Base-by-base conservation (phyloP, 2,329 filamentous ascomycete genomes). In the Triangularia setosa region DNA sequence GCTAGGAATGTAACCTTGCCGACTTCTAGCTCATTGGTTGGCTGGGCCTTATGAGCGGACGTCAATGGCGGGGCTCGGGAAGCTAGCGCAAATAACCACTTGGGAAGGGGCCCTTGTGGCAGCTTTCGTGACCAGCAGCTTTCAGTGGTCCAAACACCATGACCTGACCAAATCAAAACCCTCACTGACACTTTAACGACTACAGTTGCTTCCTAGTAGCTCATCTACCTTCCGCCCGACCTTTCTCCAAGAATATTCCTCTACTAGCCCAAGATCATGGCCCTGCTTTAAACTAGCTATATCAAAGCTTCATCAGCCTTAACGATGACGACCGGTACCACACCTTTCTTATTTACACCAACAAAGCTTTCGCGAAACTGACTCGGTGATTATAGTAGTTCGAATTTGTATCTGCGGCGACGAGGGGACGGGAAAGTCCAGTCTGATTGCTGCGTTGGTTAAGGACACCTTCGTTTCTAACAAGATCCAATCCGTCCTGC, bases 371-470 rank as follows among this genome's bases (percentile, higher is more conserved):
- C 12, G n/a, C 16, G 23, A 44, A 55, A 30, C n/a, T 48, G 2
- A 54, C 65, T 62, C 35, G 61, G 44, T 40, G 16, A 30, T 7
- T 35, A 53, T 33, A 70, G 69, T 62, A 81, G 94, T 98, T 66
- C 91, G 95, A 69, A 93, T 98, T 73, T 97, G 93, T 77, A 92
- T 98, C 65, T 97, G 93, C 80, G 95, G 95, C 74, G 95, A 99
- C 77, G 94, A 98, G 79, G 91, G 91, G 72, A 93, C 91, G n/a
- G 93, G 93, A 72, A 97, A 97, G 80, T 95, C 91, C 65, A 95
- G 91, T 77, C 84, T 97, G 76, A 96, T 97, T 74, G 95, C 93
- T 63, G 96, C 93, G 64, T 88, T 99, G 44, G 94, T 99, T 76
- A 98, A 98, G 76, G 94, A 97, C 75, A 91, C 94, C 76, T 99